Percentiles rank a stretch among this genome's conserved stretches.
Conservation (phyloP, 2,329 filamentous ascomycete genomes). For the Hypoxylon sp. region DNA sequence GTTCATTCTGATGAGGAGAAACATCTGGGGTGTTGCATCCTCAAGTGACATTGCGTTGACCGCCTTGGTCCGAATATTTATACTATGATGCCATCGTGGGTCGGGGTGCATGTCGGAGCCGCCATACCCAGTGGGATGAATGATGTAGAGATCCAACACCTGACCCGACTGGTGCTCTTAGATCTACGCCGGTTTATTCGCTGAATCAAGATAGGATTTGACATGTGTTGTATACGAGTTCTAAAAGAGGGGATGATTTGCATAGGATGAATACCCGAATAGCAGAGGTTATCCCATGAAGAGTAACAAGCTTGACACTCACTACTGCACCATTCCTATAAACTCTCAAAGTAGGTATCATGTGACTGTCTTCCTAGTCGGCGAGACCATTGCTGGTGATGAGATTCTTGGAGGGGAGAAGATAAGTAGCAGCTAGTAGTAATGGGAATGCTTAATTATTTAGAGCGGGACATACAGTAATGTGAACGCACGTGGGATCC, state of each 20-base stretch:
- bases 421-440: no score
- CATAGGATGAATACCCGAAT: conserved; percentile 16
- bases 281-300: conserved; percentile 17
- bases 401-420: no score
- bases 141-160: conserved; percentile 24
- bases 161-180: conserved; percentile 32
- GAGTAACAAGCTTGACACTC: not conserved
- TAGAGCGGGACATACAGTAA: conserved; percentile 1
- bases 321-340: conserved; percentile 3
- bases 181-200: conserved; percentile 20
- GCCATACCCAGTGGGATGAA: conserved; percentile 29
- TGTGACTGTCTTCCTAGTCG: no score
- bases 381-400: no score
- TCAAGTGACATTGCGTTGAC: conserved; percentile 35
- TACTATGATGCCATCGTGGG: conserved; percentile 38
- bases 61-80: conserved; percentile 21
- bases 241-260: conserved; percentile 26
- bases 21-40: conserved; percentile 35
- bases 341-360: conserved; percentile 21
- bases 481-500: conserved; percentile 29
- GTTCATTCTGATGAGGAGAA: conserved; percentile 27
- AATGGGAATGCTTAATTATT: no score
- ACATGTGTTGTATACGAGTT: conserved; percentile 33
- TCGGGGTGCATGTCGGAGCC: conserved; percentile 30
- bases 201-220: conserved; percentile 30